Conservation (phyloP, 2,329 filamentous ascomycete species). For the Leptographium wingfieldii region DNA sequence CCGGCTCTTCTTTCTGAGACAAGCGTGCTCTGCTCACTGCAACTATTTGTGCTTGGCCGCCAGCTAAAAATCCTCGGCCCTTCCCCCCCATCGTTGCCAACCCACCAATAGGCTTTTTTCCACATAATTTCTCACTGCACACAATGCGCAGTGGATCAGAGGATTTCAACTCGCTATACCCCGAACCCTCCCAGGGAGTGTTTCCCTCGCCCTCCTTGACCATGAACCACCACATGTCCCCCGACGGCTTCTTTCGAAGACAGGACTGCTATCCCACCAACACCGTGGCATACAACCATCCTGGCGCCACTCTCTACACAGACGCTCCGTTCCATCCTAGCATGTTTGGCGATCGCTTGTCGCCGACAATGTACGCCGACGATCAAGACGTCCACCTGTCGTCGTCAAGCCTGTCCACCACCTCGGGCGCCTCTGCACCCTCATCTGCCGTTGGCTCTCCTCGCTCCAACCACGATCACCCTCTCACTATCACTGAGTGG, state of each 20-base stretch:
- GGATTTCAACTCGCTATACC: slow-evolving; percentile 13
- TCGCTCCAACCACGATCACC: slow-evolving; percentile 46
- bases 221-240: slow-evolving; percentile 10
- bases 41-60: background rate
- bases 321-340: slow-evolving; percentile 26
- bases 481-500: slow-evolving; percentile 48
- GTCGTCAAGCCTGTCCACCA: slow-evolving; percentile 47
- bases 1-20: background rate
- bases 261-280: slow-evolving; percentile 17
- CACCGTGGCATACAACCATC: slow-evolving; percentile 30
- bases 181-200: slow-evolving; percentile 11
- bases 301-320: slow-evolving; percentile 29
- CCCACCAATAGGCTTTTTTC: background rate
- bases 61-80: background rate
- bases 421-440: slow-evolving; percentile 48
- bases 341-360: slow-evolving; percentile 32
- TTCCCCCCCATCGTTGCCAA: background rate
- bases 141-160: slow-evolving; percentile 12
- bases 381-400: slow-evolving; percentile 37
- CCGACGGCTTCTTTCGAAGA: slow-evolving; percentile 10
- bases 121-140: background rate
- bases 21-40: background rate
- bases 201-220: slow-evolving; percentile 10
- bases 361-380: slow-evolving; percentile 36
- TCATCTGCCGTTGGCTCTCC: slow-evolving; percentile 58